These are phyloP conservation scores for Dictyostelium discoideum DNA, from an alignment of 78 protist genomes.

Conservation along the genomic window DNA sequence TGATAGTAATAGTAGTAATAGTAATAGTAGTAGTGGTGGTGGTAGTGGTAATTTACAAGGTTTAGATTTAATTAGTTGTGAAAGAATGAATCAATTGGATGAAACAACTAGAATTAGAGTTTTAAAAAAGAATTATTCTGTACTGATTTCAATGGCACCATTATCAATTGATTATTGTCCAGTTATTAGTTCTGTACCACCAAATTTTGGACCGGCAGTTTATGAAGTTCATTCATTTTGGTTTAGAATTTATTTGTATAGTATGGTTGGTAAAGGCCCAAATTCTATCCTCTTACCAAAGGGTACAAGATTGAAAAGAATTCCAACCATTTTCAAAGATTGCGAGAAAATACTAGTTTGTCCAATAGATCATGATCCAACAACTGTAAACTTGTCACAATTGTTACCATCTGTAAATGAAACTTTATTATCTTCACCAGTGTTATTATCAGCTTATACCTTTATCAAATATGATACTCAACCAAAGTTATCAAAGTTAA, in stretches of 20 bases:
- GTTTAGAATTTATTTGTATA: constrained; percentile 87
- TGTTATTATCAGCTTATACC: constrained; percentile 64
- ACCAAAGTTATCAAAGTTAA: constrained; percentile 1
- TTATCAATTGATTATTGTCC: constrained; percentile 41
- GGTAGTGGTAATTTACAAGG: not conserved
- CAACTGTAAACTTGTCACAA: constrained; percentile 25
- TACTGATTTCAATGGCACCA: constrained; percentile 94
- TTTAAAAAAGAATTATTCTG: constrained; percentile 84
- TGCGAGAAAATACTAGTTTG: constrained; percentile 51
- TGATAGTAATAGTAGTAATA: not conserved
- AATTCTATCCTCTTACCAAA: constrained; percentile 64
- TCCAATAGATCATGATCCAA: constrained; percentile 75
- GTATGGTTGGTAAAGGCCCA: constrained; percentile 85
- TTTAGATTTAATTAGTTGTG: constrained; percentile 78
- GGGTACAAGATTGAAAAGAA: constrained; percentile 79
- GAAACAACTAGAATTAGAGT: constrained; percentile 67
- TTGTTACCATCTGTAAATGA: constrained; percentile 72
- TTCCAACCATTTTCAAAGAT: constrained; percentile 75
- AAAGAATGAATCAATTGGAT: constrained; percentile 79
- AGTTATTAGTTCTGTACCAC: constrained; percentile 19
- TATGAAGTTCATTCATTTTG: constrained; percentile 83
- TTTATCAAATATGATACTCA: constrained; percentile 7
- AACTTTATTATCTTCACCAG: constrained; percentile 62
- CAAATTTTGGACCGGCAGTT: constrained; percentile 88
- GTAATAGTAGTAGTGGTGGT: not conserved